phyloP scores from a whole-genome alignment of 2,329 filamentous ascomycete genomes.

The Rutstroemia sp. region DNA sequence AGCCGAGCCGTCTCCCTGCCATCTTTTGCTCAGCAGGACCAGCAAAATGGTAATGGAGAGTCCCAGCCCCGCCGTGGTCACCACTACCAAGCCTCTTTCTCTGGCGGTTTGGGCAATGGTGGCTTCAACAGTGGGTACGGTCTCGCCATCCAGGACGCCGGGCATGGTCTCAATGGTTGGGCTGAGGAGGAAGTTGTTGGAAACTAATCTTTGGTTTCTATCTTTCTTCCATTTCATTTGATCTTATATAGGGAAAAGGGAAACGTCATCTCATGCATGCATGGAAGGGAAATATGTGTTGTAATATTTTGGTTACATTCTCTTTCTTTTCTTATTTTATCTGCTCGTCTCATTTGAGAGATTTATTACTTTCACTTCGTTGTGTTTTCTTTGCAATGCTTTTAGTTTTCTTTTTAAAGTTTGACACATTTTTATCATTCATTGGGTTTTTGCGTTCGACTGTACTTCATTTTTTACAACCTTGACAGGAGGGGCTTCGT shows the following conservation, averaged over 20 bases:
- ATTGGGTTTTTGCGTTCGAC: not conserved
- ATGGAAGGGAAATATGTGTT: slow-evolving; percentile 5
- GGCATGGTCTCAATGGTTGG: slow-evolving; percentile 57
- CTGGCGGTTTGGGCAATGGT: slow-evolving; percentile 25
- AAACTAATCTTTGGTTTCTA: slow-evolving; percentile 15
- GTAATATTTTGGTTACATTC: slow-evolving; percentile 3
- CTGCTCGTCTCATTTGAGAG: not conserved
- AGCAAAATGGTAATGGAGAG: slow-evolving; percentile 34
- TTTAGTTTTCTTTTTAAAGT: not conserved
- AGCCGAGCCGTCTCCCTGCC: slow-evolving; percentile 78
- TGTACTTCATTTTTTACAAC: not conserved
- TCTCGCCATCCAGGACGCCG: slow-evolving; percentile 51
- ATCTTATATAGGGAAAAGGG: not conserved
- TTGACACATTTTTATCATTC: not conserved
- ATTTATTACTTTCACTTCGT: slow-evolving; percentile 4
- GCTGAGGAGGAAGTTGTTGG: slow-evolving; percentile 45
- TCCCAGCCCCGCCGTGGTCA: slow-evolving; percentile 45
- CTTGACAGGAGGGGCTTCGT: no score
- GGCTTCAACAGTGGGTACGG: slow-evolving; percentile 40
- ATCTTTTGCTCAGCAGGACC: slow-evolving; percentile 49
- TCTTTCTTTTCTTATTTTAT: not conserved
- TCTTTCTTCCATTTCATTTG: not conserved
- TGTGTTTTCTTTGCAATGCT: not conserved
- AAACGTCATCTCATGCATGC: not conserved
- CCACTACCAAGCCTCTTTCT: slow-evolving; percentile 57